Evolutionary conservation across 2,329 filamentous ascomycete genomes (phyloP), one percentile per base, ranked within the genome.

Genomic region (Trichoderma sp.): DNA sequence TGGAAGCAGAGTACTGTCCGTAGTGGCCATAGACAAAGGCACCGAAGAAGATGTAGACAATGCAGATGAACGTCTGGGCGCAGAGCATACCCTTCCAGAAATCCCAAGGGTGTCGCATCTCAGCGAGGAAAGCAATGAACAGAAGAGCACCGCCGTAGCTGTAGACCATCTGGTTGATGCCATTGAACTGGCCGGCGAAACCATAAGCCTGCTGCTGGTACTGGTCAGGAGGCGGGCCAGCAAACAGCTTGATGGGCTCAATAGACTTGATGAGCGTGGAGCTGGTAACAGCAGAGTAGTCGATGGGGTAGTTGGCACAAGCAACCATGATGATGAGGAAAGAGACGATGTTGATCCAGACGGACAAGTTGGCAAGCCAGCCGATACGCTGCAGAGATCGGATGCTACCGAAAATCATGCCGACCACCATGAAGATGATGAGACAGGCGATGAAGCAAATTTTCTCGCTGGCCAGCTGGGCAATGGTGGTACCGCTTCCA

Each of bases 41-140:
- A 12, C 61, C 61, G 27, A 65, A 65, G 52, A 65, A 65, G 61
- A 65, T 65, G 61, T 65, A 65, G 61, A 65, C 61, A 9, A 65
- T 5, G 52, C 61, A 65, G 15, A 65, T 65, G 34, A 65, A 65
- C 15, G 61, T 65, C 61, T 65, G 61, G 27, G 61, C 61, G 52
- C 61, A 65, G 29, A 65, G 61, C 61, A 65, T 65, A 6, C 61
- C 61, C 52, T 65, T 65, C 61, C 61, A 65, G 50, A 65, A 65
- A 35, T 65, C 61, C 61, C 52, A 57, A 19, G 61, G 61, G 37
- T 65, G 61, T 9, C 61, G 61, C 61, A 65, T 65, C 61, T 65
- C 61, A 7, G 61, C 61, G 6, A 65, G 61, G 61, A 65, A 65
- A 27, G 61, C 61, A 9, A 65, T 57, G 29, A 65, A 65, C 22